Conservation (phyloP, 306 rosid genomes). For the Corylus americana region DNA sequence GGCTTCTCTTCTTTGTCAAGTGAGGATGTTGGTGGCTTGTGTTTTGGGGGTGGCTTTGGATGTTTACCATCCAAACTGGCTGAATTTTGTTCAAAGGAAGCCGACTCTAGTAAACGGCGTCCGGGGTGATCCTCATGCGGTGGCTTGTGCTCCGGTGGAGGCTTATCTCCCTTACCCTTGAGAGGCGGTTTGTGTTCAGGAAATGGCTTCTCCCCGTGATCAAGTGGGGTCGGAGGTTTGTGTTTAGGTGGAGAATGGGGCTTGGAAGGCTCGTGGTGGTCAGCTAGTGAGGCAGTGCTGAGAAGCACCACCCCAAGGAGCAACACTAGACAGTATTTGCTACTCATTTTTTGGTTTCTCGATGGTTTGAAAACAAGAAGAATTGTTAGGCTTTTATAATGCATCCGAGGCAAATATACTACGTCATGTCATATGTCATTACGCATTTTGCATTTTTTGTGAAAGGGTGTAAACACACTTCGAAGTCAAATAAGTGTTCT, state of each 20-base stretch:
- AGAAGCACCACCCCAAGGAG: conserved; percentile 6
- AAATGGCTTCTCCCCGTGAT: not conserved
- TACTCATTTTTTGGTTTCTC: not conserved
- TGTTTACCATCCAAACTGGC: not conserved
- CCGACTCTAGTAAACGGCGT: not conserved
- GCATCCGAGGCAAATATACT: not conserved
- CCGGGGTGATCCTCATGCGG: not conserved
- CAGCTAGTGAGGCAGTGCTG: conserved; percentile 8
- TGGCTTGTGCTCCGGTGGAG: conserved; percentile 16
- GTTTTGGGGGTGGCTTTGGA: not conserved
- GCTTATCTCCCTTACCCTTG: not conserved
- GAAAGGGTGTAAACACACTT: not conserved
- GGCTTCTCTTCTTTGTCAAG: not conserved
- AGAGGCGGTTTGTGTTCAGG: not conserved
- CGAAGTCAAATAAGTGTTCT: not conserved
- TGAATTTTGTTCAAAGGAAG: not conserved
- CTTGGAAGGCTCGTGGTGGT: not conserved
- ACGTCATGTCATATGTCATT: not conserved
- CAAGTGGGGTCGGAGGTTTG: not conserved
- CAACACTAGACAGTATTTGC: not conserved
- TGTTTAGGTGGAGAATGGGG: conserved; percentile 6
- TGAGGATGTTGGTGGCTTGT: not conserved
- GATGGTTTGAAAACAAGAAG: not conserved
- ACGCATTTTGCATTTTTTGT: not conserved
- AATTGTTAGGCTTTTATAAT: not conserved